Evolutionary conservation across 2,329 filamentous ascomycete species (phyloP).

Genomic region (Ascochyta viciae-villosae): DNA sequence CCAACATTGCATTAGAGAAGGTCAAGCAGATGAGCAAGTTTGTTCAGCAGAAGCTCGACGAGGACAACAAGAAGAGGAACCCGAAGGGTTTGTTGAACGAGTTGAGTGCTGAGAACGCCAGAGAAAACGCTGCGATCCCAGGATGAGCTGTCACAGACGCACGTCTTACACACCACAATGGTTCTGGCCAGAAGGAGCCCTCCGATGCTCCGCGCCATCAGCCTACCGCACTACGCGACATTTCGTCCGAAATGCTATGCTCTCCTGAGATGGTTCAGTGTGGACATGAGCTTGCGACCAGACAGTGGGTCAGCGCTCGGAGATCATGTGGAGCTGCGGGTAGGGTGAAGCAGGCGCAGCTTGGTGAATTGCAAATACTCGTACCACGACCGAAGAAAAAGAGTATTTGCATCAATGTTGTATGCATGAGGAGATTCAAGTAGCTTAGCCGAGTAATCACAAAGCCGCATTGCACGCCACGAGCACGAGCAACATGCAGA

Average conservation of each 20-base stretch:
- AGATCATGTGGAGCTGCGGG: conserved; percentile 10
- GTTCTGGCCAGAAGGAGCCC: conserved; percentile 18
- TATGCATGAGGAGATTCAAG: background rate
- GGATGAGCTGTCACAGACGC: conserved; percentile 4
- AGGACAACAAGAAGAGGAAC: conserved; percentile 79
- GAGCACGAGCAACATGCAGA: background rate
- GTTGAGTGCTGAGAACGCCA: conserved; percentile 83
- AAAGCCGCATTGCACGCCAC: background rate
- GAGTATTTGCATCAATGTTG: background rate
- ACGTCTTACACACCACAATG: conserved; percentile 23
- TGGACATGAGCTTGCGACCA: conserved; percentile 1
- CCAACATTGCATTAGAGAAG: conserved; percentile 75
- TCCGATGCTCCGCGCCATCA: conserved; percentile 7
- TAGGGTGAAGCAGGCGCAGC: conserved; percentile 9
- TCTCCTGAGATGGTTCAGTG: background rate
- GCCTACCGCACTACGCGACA: conserved; percentile 10
- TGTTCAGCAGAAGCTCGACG: conserved; percentile 74
- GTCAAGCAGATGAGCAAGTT: conserved; percentile 79
- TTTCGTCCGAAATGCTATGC: conserved; percentile 26
- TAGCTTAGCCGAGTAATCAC: background rate
- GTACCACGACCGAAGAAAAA: background rate
- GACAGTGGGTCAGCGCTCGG: conserved; percentile 8
- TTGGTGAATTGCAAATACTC: conserved; percentile 11
- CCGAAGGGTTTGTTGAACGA: conserved; percentile 81
- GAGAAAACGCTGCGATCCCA: conserved; percentile 56